Evolutionary conservation across 352 stramenopile genomes (phyloP).

Genomic region (Phytophthora macrochlamydospora): DNA sequence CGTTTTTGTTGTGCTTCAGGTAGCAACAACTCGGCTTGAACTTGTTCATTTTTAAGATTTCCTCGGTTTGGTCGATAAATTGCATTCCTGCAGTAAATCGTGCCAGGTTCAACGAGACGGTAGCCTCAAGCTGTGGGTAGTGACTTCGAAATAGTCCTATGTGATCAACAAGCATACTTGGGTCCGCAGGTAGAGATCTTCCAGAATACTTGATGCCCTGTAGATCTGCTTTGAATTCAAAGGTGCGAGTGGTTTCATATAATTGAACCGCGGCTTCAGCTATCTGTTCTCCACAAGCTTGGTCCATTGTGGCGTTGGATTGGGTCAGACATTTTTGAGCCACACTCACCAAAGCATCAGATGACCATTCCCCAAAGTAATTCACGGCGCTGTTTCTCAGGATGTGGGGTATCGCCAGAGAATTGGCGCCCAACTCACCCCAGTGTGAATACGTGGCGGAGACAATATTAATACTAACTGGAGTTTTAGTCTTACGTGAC

Average conservation of each 20-base stretch:
- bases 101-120: slow-evolving; percentile 33
- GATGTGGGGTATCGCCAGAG: slow-evolving; percentile 49
- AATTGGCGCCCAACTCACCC: slow-evolving; percentile 23
- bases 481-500: slow-evolving; percentile 43
- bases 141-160: slow-evolving; percentile 47
- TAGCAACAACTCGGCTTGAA: slow-evolving; percentile 51
- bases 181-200: slow-evolving; percentile 34
- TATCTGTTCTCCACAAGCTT: slow-evolving; percentile 40
- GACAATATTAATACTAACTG: slow-evolving; percentile 62
- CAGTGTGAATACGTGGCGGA: background rate
- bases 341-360: slow-evolving; percentile 45
- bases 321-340: slow-evolving; percentile 47
- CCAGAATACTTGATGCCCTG: too few species aligned
- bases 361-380: slow-evolving; percentile 48
- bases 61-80: slow-evolving; percentile 61
- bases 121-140: slow-evolving; percentile 31
- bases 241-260: slow-evolving; percentile 36
- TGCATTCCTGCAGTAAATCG: slow-evolving; percentile 44
- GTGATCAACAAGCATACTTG: slow-evolving; percentile 64
- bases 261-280: slow-evolving; percentile 47
- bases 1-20: slow-evolving; percentile 56
- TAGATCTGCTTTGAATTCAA: background rate
- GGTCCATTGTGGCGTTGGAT: slow-evolving; percentile 16
- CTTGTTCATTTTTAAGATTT: slow-evolving; percentile 55
- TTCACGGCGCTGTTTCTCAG: slow-evolving; percentile 46